Percentiles rank a stretch among this genome's conserved stretches.
These are phyloP conservation scores for Daldinia childiae DNA, from an alignment of 495 filamentous ascomycete species.

Conservation along the genomic window DNA sequence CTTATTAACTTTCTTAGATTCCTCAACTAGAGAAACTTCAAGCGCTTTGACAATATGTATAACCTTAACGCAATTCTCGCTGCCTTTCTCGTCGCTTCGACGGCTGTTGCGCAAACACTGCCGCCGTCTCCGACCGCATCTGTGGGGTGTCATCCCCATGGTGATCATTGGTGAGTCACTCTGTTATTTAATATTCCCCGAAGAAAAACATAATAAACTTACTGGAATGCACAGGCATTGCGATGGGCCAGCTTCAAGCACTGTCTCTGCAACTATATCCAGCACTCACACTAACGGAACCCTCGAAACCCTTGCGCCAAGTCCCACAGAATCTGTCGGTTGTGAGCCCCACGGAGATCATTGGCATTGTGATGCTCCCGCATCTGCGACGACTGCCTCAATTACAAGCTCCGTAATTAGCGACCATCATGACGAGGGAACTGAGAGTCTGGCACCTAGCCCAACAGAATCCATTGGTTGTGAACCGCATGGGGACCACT, in stretches of 20 bases:
- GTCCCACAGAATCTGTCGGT: conserved; percentile 50
- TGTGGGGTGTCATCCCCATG: conserved; percentile 49
- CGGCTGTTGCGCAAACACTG: conserved; percentile 38
- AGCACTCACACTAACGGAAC: not conserved
- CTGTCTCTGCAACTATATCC: conserved; percentile 15
- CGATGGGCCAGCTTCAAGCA: conserved; percentile 43
- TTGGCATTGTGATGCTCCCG: conserved; percentile 51
- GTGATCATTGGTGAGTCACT: conserved; percentile 48
- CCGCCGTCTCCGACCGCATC: conserved; percentile 51
- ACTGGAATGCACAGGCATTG: conserved; percentile 42
- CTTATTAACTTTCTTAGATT: not conserved
- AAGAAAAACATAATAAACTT: not conserved
- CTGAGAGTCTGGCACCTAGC: conserved; percentile 41
- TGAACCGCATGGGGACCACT: conserved; percentile 51
- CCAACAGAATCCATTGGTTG: conserved; percentile 52
- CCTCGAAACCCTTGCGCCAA: conserved; percentile 38
- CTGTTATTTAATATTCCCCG: not conserved
- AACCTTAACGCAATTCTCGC: conserved; percentile 6
- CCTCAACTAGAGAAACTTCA: not conserved
- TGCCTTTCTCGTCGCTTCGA: conserved; percentile 31
- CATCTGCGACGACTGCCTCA: conserved; percentile 1
- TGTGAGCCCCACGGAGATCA: conserved; percentile 52
- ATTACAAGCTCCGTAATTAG: not conserved
- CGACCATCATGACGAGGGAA: conserved; percentile 18
- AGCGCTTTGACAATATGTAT: conserved; percentile 7